Conservation (phyloP, 345 rosid genomes). For the Salix caprea region DNA sequence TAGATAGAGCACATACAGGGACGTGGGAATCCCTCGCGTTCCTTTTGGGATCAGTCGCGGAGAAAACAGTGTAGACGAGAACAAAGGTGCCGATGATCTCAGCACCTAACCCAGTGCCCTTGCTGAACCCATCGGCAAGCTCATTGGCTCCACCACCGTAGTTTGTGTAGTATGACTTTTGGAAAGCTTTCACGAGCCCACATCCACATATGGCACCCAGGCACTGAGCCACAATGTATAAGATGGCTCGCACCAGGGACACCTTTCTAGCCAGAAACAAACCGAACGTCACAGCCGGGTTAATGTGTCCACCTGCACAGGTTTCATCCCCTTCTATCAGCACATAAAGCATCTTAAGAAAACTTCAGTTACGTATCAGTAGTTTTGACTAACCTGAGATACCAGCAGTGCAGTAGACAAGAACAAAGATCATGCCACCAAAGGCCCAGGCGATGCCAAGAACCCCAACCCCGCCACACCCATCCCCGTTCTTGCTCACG, state of each 20-base stretch:
- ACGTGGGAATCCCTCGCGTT: conserved; percentile 47
- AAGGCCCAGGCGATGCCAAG: conserved; percentile 49
- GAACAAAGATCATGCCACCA: conserved; percentile 48
- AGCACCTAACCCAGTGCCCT: conserved; percentile 40
- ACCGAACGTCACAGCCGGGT: conserved; percentile 45
- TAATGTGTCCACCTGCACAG: conserved; percentile 39
- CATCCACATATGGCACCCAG: conserved; percentile 46
- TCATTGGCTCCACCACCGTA: conserved; percentile 44
- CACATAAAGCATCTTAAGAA: too few species aligned
- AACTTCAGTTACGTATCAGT: too few species aligned
- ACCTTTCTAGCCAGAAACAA: conserved; percentile 44
- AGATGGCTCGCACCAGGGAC: conserved; percentile 34
- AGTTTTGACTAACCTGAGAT: conserved; percentile 23
- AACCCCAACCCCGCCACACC: conserved; percentile 36
- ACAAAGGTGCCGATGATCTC: conserved; percentile 48
- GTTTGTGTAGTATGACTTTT: conserved; percentile 25
- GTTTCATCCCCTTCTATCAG: background rate
- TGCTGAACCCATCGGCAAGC: conserved; percentile 31
- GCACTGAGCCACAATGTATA: conserved; percentile 47
- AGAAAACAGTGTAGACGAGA: conserved; percentile 46
- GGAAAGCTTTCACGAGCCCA: conserved; percentile 45
- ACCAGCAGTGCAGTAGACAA: conserved; percentile 49
- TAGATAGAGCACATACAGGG: conserved; percentile 23
- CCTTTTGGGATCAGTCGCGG: conserved; percentile 48
- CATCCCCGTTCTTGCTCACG: conserved; percentile 10